phyloP scores from a whole-genome alignment of 441 rosid genomes.

The Gossypium laxum region DNA sequence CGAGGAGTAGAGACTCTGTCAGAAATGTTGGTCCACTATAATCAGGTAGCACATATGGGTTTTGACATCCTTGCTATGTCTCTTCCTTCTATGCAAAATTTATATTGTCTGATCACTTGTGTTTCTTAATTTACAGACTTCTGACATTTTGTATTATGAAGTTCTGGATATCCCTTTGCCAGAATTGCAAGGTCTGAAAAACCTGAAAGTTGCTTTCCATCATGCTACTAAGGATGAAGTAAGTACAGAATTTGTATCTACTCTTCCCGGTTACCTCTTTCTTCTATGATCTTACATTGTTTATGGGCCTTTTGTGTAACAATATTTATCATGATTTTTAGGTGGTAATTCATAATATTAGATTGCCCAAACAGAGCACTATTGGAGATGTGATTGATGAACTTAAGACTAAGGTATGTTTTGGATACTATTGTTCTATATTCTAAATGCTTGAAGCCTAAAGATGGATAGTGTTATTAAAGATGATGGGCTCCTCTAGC shows the following conservation, averaged over 20 bases:
- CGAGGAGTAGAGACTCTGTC: slow-evolving; percentile 72
- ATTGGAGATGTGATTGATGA: slow-evolving; percentile 80
- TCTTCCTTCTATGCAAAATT: background rate
- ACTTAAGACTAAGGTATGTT: slow-evolving; percentile 67
- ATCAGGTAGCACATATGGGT: slow-evolving; percentile 49
- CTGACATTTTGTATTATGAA: slow-evolving; percentile 88
- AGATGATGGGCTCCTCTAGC: background rate
- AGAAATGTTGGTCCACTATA: slow-evolving; percentile 85
- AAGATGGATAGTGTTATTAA: background rate
- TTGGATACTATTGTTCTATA: slow-evolving; percentile 3
- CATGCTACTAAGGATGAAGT: slow-evolving; percentile 80
- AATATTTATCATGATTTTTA: slow-evolving; percentile 24
- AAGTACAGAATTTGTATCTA: slow-evolving; percentile 23
- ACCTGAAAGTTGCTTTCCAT: slow-evolving; percentile 81
- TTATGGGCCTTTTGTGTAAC: slow-evolving; percentile 4
- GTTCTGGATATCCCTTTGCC: slow-evolving; percentile 95
- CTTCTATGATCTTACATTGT: background rate
- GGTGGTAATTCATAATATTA: slow-evolving; percentile 74
- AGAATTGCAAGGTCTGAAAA: slow-evolving; percentile 85
- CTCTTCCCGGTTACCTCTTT: background rate
- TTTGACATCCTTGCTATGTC: slow-evolving; percentile 8
- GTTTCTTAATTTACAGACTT: slow-evolving; percentile 42
- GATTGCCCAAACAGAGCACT: slow-evolving; percentile 89
- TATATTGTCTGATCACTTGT: slow-evolving; percentile 12
- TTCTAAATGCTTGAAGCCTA: background rate